Conservation (phyloP, 257 asterid genomes). For the Nicotiana otophora region DNA sequence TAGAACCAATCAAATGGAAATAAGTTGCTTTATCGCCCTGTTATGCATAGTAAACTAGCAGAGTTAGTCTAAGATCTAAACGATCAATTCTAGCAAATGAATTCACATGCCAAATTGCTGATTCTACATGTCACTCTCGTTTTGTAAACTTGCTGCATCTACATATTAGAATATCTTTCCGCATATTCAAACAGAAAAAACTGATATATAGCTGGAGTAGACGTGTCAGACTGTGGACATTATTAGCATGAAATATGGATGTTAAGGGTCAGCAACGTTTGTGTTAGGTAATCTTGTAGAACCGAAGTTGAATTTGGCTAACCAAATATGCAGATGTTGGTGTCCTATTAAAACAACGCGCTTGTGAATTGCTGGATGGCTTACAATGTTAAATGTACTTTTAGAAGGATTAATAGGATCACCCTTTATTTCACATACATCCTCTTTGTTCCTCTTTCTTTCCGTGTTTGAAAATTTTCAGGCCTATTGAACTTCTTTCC, state of each 20-base stretch:
- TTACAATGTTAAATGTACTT: background rate
- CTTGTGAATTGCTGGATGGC: background rate
- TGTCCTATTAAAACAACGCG: background rate
- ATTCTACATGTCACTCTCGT: background rate
- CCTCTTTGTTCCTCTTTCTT: background rate
- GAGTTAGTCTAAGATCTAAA: background rate
- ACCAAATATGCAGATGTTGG: background rate
- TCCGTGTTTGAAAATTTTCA: background rate
- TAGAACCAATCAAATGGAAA: background rate
- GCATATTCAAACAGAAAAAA: background rate
- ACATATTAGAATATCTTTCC: background rate
- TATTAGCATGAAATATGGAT: background rate
- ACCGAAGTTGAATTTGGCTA: background rate
- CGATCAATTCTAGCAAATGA: background rate
- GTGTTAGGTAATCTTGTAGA: background rate
- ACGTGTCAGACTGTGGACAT: background rate
- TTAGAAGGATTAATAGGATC: background rate
- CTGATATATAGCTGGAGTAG: background rate
- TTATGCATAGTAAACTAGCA: background rate
- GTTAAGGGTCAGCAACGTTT: background rate
- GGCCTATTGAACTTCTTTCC: background rate
- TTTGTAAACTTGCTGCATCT: background rate
- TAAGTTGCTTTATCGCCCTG: background rate
- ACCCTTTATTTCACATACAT: background rate
- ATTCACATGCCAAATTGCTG: background rate